Base-by-base conservation (phyloP, 2,329 filamentous ascomycete genomes). In the Hypocreales sp. region DNA sequence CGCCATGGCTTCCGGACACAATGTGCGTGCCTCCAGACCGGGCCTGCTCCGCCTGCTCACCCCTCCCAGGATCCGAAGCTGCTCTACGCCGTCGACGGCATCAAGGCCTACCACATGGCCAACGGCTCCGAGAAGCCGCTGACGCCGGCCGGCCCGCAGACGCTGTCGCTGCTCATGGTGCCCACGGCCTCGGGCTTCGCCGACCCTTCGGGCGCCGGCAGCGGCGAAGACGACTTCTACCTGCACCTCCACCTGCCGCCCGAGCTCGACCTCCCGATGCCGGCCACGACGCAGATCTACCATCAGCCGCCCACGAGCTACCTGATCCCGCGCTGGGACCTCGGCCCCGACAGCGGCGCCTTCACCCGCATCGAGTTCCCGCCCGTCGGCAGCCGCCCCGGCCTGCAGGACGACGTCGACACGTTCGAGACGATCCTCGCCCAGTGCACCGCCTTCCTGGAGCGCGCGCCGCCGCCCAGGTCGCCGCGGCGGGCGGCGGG, bases 341-440 rank as follows among this genome's bases (percentile, higher is more conserved):
- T 94, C 11, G 86, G 83, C 4, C 81, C 79, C 2, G 80, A 90
- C 31, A 79, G 76, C 37, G 86, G 84, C 33, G 82, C 84, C 12
- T 95, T 95, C 47, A 94, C 87, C 13, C 70, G 84, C 30, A 83
- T 98, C 46, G 79, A 94, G 48, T 95, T 98, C 40, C 86, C 86
- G 0, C 50, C 64, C 3, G 59, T 79, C 15, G 81, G 81, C 13
- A 72, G 63, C 33, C 74, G 80, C 19, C 62, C 68, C 19, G 77
- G 80, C 15, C 69, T 80, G 1, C 84, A 94, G 50, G 86, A 95
- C 48, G 87, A 94, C 49, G 65, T 92, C 22, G 84, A 94, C 47
- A 95, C 87, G 1, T 95, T 94, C 45, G 87, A 95, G 60, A 94
- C 87, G 4, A 95, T 95, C 37, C 65, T 95, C 27, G 87, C 87